phyloP scores from a whole-genome alignment of 768 basidiomycete species.

The Tricholoma sp. region DNA sequence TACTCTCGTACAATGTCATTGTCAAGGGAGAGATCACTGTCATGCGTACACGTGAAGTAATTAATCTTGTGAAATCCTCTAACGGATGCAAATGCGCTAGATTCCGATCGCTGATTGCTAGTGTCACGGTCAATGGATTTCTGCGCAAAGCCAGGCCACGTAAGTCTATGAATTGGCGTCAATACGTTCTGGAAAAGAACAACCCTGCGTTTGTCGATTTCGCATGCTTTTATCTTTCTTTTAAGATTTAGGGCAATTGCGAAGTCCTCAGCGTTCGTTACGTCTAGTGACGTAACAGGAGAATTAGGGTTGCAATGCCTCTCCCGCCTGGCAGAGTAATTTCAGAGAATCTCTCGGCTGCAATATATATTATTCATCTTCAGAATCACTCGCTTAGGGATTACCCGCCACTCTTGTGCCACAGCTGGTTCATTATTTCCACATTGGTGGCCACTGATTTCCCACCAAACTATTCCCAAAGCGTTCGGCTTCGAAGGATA shows the following conservation, averaged over 20 bases:
- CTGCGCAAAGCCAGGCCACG: too few relatives aligned
- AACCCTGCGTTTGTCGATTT: background rate
- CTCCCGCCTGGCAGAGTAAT: background rate
- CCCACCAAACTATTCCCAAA: slow-evolving; percentile 14
- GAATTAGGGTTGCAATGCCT: background rate
- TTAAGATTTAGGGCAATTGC: background rate
- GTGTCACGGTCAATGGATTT: background rate
- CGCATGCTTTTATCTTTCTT: background rate
- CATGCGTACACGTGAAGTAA: background rate
- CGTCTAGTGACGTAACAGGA: background rate
- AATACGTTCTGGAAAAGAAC: background rate
- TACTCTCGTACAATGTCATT: too few relatives aligned
- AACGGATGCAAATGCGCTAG: background rate
- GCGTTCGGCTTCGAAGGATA: slow-evolving; percentile 6
- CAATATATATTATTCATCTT: background rate
- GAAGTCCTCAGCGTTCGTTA: background rate
- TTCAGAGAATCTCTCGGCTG: background rate
- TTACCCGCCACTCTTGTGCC: slow-evolving; percentile 9
- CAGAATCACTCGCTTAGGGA: background rate
- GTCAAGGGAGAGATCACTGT: too few relatives aligned
- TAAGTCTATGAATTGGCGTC: background rate
- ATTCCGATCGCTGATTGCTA: background rate
- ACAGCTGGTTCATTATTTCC: slow-evolving; percentile 12
- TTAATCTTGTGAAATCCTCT: background rate
- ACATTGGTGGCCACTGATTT: slow-evolving; percentile 13